These are phyloP conservation scores for Phaeomoniella chlamydospora DNA, from an alignment of 2,329 filamentous ascomycete species.

Conservation along the genomic window DNA sequence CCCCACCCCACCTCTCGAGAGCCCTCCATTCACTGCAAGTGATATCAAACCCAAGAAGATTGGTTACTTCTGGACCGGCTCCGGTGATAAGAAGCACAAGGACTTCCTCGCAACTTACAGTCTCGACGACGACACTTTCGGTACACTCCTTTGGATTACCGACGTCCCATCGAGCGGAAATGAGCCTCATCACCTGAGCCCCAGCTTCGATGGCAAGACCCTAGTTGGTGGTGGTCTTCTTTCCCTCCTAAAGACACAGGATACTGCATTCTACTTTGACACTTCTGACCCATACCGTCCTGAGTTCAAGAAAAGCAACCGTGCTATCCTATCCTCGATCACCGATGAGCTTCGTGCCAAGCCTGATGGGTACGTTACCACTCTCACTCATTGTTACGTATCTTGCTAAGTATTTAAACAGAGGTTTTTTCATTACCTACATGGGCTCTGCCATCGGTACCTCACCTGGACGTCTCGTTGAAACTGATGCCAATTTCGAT, in stretches of 20 bases:
- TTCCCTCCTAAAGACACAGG: slow-evolving; percentile 43
- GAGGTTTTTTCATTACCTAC: slow-evolving; percentile 46
- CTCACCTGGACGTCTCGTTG: slow-evolving; percentile 43
- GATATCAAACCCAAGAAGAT: slow-evolving; percentile 51
- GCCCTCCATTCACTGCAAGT: slow-evolving; percentile 33
- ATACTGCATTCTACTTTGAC: slow-evolving; percentile 50
- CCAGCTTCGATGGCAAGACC: slow-evolving; percentile 41
- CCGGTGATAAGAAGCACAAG: slow-evolving; percentile 45
- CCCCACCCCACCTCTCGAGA: slow-evolving; percentile 43
- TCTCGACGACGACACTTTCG: slow-evolving; percentile 49
- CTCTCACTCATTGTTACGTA: not conserved
- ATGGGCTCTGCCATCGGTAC: slow-evolving; percentile 47
- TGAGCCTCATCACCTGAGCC: slow-evolving; percentile 43
- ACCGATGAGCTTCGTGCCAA: slow-evolving; percentile 50
- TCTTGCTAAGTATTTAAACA: too few relatives aligned
- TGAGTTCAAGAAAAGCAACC: slow-evolving; percentile 44
- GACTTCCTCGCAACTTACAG: slow-evolving; percentile 45
- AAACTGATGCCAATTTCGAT: slow-evolving; percentile 44
- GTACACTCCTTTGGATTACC: slow-evolving; percentile 41
- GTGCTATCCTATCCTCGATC: slow-evolving; percentile 44
- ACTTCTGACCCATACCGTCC: slow-evolving; percentile 43
- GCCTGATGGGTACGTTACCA: slow-evolving; percentile 37
- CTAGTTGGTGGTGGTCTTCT: slow-evolving; percentile 43
- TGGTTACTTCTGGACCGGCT: slow-evolving; percentile 49
- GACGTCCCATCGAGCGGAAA: slow-evolving; percentile 47